Base-by-base conservation (phyloP, 768 basidiomycete genomes). In the Auricularia heimuer region DNA sequence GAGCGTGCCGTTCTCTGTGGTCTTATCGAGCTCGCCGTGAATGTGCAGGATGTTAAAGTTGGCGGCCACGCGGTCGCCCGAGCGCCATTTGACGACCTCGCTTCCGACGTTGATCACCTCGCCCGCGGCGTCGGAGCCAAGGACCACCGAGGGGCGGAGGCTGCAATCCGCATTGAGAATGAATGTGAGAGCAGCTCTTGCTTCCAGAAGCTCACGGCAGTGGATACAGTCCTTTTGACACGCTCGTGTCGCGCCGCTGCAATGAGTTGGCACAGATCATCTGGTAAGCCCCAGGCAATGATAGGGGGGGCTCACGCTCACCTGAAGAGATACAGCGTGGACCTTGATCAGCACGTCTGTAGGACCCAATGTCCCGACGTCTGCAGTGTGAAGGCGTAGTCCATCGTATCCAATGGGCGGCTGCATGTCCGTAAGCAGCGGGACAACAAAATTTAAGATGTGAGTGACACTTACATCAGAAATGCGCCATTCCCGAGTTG, bases 41-140 rank as follows among this genome's bases (percentile, higher is more conserved):
- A 54, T 35, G 12, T 65, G 62, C 12, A 24, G 61, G 24, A 62
- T 58, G 11, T 62, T 65, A 47, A 67, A 67, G 63, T 63, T 67
- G 37, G 61, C 61, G 34, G 62, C 61, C 10, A 67, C 65, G 24
- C 67, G 62, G 39, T 67, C 67, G 3, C 67, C 67, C 54, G 24
- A 7, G 44, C 60, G 54, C 54, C 64, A 67, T 18, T 61, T 37
- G 6, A 54, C 34, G n/a, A 65, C 67, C 60, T 35, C 56, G 24
- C 16, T 12, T 6, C 56, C 56, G 24, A 35, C 56, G 7, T 4
- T 10, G 24, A 60, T 64, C 37, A 67, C 62, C 47, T 67, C 67
- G 10, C 67, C 67, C 34, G 67, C 67, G 8, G 62, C 62, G 44
- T 67, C 67, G 1, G 64, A 67, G 21, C 42, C 54, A 2, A 51